phyloP scores from a whole-genome alignment of 2,329 filamentous ascomycete species.

The Microsporum audouinii region DNA sequence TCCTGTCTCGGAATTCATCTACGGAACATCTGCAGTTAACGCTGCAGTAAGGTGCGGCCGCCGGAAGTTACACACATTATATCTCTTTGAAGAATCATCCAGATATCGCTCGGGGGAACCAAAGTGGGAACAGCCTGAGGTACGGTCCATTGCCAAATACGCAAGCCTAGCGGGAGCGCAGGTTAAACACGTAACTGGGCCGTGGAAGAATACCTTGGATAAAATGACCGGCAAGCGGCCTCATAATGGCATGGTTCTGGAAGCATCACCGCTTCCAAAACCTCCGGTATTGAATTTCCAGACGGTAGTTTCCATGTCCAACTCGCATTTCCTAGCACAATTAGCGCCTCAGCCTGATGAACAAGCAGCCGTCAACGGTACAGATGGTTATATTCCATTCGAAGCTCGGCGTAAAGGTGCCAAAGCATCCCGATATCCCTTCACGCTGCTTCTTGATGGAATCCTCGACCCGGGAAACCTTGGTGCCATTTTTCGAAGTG shows the following conservation, averaged over 20 bases:
- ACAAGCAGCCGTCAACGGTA: slow-evolving; percentile 62
- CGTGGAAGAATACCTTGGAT: slow-evolving; percentile 60
- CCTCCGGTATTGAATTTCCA: slow-evolving; percentile 53
- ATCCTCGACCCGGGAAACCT: slow-evolving; percentile 75
- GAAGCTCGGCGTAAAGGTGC: not conserved
- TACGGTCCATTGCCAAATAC: slow-evolving; percentile 27
- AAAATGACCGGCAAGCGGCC: slow-evolving; percentile 73
- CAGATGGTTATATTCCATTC: slow-evolving; percentile 37
- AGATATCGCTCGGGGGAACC: slow-evolving; percentile 38
- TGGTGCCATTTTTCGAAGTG: slow-evolving; percentile 76
- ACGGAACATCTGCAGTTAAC: slow-evolving; percentile 68
- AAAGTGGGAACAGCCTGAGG: slow-evolving; percentile 1
- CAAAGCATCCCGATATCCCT: slow-evolving; percentile 24
- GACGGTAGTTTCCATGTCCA: slow-evolving; percentile 34
- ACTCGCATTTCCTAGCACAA: slow-evolving; percentile 46
- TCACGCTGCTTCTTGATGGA: slow-evolving; percentile 35
- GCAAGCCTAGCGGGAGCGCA: slow-evolving; percentile 38
- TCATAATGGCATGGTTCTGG: slow-evolving; percentile 82
- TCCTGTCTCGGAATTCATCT: slow-evolving; percentile 82
- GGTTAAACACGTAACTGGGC: slow-evolving; percentile 48
- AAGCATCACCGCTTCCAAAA: slow-evolving; percentile 71
- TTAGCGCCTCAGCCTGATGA: slow-evolving; percentile 61
- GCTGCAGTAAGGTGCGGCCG: slow-evolving; percentile 60
- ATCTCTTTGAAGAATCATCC: slow-evolving; percentile 54
- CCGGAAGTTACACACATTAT: slow-evolving; percentile 72